A percentile compares a stretch with the other conserved stretches of the same genome.
Conservation (phyloP, 2,329 filamentous ascomycete genomes). For the Trichoderma cornu-damae region DNA sequence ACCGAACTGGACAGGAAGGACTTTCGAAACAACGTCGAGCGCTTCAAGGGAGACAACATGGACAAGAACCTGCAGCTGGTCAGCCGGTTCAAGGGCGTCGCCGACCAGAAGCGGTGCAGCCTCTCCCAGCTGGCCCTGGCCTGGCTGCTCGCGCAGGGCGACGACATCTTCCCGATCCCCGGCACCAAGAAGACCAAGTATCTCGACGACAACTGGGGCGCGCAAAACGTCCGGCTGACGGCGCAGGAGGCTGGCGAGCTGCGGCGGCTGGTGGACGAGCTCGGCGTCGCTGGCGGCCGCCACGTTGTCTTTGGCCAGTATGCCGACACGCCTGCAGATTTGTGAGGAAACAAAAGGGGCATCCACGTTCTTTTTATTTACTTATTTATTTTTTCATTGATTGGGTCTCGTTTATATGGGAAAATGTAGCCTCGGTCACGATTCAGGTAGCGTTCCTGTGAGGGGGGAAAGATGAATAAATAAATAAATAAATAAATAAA, state of each 20-base stretch:
- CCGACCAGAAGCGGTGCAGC: slow-evolving; percentile 50
- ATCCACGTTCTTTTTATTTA: no score
- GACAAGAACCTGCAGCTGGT: slow-evolving; percentile 50
- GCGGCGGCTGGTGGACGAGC: slow-evolving; percentile 2
- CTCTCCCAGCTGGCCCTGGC: slow-evolving; percentile 56
- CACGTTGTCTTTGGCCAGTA: neutral
- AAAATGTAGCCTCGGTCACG: no score
- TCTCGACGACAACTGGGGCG: slow-evolving; percentile 42
- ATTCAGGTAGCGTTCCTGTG: no score
- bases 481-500: no score
- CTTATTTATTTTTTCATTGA: no score
- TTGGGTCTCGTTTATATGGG: no score
- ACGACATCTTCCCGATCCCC: slow-evolving; percentile 56
- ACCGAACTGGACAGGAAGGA: slow-evolving; percentile 43
- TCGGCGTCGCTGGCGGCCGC: slow-evolving; percentile 5
- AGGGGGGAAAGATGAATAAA: no score
- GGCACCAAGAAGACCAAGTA: slow-evolving; percentile 46
- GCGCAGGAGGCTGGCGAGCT: slow-evolving; percentile 4
- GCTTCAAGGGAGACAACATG: slow-evolving; percentile 23
- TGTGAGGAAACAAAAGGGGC: no score
- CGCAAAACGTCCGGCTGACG: slow-evolving; percentile 30
- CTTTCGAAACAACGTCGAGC: slow-evolving; percentile 31
- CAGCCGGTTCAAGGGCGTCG: slow-evolving; percentile 44
- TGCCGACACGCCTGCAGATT: slow-evolving; percentile 10
- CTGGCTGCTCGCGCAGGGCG: slow-evolving; percentile 57